These are phyloP conservation scores for Trichoderma aggressivum DNA, from an alignment of 2,329 filamentous ascomycete species.

Conservation along the genomic window DNA sequence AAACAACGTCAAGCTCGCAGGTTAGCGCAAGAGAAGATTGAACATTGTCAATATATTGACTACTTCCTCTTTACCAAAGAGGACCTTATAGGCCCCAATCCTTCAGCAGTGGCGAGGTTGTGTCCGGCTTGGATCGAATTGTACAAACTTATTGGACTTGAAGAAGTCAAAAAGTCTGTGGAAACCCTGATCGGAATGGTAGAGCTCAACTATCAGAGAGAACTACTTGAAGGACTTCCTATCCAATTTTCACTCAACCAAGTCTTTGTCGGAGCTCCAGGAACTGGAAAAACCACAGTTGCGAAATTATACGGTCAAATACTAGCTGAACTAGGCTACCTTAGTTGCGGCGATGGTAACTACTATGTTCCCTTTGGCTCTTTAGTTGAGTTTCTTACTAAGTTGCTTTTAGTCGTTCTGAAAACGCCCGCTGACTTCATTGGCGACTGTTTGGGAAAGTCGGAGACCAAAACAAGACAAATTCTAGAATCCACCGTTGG, in stretches of 20 bases:
- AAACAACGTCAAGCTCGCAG: conserved; percentile 56
- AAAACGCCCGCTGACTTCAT: conserved; percentile 74
- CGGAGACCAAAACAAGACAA: conserved; percentile 66
- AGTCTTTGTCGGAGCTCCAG: conserved; percentile 62
- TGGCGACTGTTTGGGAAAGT: conserved; percentile 59
- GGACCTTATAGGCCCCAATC: not conserved
- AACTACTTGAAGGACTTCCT: not conserved
- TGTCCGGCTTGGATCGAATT: not conserved
- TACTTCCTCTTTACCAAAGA: not conserved
- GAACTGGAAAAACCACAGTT: conserved; percentile 70
- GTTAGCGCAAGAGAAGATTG: conserved; percentile 43
- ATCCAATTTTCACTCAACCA: conserved; percentile 61
- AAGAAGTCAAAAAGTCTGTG: not conserved
- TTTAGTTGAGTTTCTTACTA: not conserved
- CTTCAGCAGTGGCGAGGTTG: not conserved
- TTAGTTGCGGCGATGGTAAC: conserved; percentile 59
- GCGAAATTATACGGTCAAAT: conserved; percentile 70
- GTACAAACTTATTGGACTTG: not conserved
- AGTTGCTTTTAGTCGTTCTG: conserved; percentile 53
- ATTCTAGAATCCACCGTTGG: conserved; percentile 63
- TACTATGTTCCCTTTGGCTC: not conserved
- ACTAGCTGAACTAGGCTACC: conserved; percentile 68
- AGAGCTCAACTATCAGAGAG: not conserved
- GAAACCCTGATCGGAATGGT: not conserved
- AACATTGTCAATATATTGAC: not conserved